Evolutionary conservation across 2,329 filamentous ascomycete species (phyloP).

Genomic region (Endocalyx cinctus): DNA sequence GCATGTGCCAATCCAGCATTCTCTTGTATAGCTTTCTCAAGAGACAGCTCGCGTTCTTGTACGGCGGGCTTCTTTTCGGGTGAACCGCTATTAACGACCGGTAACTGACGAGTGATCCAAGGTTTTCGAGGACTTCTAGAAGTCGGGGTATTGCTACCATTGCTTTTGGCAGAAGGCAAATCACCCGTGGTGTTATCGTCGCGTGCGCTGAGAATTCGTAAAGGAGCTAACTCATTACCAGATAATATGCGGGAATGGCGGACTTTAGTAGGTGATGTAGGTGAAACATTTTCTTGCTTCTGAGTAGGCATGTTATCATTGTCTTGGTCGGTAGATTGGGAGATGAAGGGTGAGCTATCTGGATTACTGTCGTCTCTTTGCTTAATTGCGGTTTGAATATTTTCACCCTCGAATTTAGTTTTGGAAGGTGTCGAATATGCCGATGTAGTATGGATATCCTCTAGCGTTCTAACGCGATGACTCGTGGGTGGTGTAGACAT

Average conservation of each 20-base stretch:
- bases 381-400: too few species aligned
- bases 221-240: slow-evolving; percentile 52
- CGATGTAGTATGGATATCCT: too few species aligned
- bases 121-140: slow-evolving; percentile 35
- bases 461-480: too few species aligned
- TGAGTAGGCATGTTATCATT: slow-evolving; percentile 5
- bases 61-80: slow-evolving; percentile 40
- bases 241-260: slow-evolving; percentile 53
- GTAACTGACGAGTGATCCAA: too few species aligned
- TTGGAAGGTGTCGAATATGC: too few species aligned
- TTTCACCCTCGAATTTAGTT: too few species aligned
- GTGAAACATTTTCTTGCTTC: slow-evolving; percentile 44
- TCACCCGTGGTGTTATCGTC: too few species aligned
- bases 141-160: slow-evolving; percentile 11
- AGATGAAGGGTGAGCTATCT: slow-evolving; percentile 12
- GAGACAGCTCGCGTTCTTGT: slow-evolving; percentile 32
- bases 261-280: slow-evolving; percentile 41
- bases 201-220: slow-evolving; percentile 45
- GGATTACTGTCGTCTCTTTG: too few species aligned
- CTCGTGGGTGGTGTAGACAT: too few species aligned
- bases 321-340: slow-evolving; percentile 11
- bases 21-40: slow-evolving; percentile 50
- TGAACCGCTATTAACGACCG: too few species aligned
- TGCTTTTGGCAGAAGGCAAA: too few species aligned
- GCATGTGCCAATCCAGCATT: slow-evolving; percentile 54